These are phyloP conservation scores for Agarophyton chilense DNA, from an alignment of 23 red algal species.

Conservation along the genomic window DNA sequence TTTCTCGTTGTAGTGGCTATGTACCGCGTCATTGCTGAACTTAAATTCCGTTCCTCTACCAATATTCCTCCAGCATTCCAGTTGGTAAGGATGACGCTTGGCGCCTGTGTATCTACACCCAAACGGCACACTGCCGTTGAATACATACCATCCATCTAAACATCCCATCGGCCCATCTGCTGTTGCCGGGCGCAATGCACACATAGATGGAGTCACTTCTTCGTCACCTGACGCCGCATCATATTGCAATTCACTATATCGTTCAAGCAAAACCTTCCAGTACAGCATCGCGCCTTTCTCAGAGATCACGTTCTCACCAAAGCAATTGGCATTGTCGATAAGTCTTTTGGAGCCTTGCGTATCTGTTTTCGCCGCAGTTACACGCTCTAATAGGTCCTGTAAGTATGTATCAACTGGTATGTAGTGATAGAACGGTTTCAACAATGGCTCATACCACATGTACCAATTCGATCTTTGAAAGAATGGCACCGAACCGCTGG, in stretches of 20 bases:
- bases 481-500: constrained; percentile 62
- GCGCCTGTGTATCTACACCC: constrained; percentile 51
- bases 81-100: constrained; percentile 31
- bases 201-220: constrained; percentile 44
- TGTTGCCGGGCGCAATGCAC: constrained; percentile 37
- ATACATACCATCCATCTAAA: constrained; percentile 48
- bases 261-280: constrained; percentile 27
- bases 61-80: constrained; percentile 47
- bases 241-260: constrained; percentile 54
- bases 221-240: constrained; percentile 23
- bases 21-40: constrained; percentile 43
- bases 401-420: constrained; percentile 63
- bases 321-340: constrained; percentile 36
- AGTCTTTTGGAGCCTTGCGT: constrained; percentile 19
- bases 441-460: constrained; percentile 77
- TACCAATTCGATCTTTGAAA: constrained; percentile 75
- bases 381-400: constrained; percentile 35
- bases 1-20: constrained; percentile 35
- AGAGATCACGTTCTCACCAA: constrained; percentile 40
- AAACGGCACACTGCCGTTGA: constrained; percentile 48
- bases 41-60: constrained; percentile 56
- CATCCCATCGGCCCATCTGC: constrained; percentile 57
- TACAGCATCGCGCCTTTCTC: constrained; percentile 44
- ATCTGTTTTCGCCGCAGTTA: constrained; percentile 2
- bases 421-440: constrained; percentile 65